Percentiles rank a stretch among this genome's conserved stretches.
Evolutionary conservation across 305 asterid species (phyloP).

Genomic region (Fraxinus latifolia): DNA sequence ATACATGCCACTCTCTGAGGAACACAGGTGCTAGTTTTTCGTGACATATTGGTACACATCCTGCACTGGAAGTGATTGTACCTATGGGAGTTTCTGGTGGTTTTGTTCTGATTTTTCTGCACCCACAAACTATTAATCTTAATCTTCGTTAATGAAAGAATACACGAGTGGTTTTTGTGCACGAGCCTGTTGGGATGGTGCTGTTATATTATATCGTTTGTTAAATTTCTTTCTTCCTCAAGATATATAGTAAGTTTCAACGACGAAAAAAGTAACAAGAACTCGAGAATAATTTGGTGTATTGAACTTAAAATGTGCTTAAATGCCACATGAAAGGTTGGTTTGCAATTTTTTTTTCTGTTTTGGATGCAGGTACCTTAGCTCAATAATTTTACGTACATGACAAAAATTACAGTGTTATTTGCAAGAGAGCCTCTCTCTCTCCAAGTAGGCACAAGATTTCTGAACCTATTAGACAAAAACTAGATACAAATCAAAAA

Average conservation of each 20-base stretch:
- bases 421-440: constrained; percentile 25
- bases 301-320: neutral
- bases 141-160: constrained; percentile 28
- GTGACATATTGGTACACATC: constrained; percentile 26
- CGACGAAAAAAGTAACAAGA: neutral
- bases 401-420: constrained; percentile 26
- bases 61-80: constrained; percentile 38
- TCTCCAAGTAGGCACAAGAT: constrained; percentile 18
- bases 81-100: constrained; percentile 40
- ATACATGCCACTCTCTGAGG: constrained; percentile 27
- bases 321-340: neutral
- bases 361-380: constrained; percentile 22
- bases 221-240: neutral
- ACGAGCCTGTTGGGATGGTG: neutral
- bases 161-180: constrained; percentile 29
- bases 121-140: constrained; percentile 23
- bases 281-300: neutral
- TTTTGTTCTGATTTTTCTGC: constrained; percentile 32
- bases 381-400: constrained; percentile 21
- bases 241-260: neutral
- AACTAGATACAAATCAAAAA: constrained; percentile 18
- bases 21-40: constrained; percentile 24
- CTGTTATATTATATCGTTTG: constrained; percentile 2
- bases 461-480: constrained; percentile 23
- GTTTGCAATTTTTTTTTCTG: constrained; percentile 7